phyloP scores from a whole-genome alignment of 2,329 filamentous ascomycete species.

The Nemania diffusa region DNA sequence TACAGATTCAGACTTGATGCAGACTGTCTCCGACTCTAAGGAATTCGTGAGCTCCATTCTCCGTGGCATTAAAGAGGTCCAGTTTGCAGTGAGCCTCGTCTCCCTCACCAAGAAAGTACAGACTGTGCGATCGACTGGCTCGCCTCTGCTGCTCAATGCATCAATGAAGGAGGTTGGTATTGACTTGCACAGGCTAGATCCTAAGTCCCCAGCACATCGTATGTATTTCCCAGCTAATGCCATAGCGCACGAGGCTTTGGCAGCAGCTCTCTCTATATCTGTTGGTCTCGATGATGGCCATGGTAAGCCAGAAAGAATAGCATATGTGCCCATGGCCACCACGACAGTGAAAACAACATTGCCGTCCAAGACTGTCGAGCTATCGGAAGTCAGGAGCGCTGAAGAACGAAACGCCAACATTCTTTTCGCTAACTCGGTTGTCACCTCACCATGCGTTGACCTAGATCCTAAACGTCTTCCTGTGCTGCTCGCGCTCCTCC shows the following conservation, averaged over 20 bases:
- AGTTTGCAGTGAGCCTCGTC: slow-evolving; percentile 92
- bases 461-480: slow-evolving; percentile 92
- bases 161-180: slow-evolving; percentile 97
- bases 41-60: slow-evolving; percentile 92
- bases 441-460: slow-evolving; percentile 95
- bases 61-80: slow-evolving; percentile 93
- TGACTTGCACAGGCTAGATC: slow-evolving; percentile 90
- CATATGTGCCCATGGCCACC: slow-evolving; percentile 97
- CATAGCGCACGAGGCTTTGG: slow-evolving; percentile 91
- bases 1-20: slow-evolving; percentile 74
- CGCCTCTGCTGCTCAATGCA: slow-evolving; percentile 83
- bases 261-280: slow-evolving; percentile 91
- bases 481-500: slow-evolving; percentile 80
- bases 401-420: slow-evolving; percentile 96
- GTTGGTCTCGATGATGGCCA: slow-evolving; percentile 92
- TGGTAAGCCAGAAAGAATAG: slow-evolving; percentile 82
- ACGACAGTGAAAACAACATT: slow-evolving; percentile 94
- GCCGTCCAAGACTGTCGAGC: slow-evolving; percentile 91
- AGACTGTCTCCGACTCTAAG: slow-evolving; percentile 89
- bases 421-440: slow-evolving; percentile 92
- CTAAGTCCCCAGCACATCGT: slow-evolving; percentile 91
- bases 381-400: slow-evolving; percentile 74
- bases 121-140: slow-evolving; percentile 71
- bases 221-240: slow-evolving; percentile 98
- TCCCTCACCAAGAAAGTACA: slow-evolving; percentile 84